Base-by-base conservation (phyloP, 2,329 filamentous ascomycete species). In the Aureobasidium subglaciale region DNA sequence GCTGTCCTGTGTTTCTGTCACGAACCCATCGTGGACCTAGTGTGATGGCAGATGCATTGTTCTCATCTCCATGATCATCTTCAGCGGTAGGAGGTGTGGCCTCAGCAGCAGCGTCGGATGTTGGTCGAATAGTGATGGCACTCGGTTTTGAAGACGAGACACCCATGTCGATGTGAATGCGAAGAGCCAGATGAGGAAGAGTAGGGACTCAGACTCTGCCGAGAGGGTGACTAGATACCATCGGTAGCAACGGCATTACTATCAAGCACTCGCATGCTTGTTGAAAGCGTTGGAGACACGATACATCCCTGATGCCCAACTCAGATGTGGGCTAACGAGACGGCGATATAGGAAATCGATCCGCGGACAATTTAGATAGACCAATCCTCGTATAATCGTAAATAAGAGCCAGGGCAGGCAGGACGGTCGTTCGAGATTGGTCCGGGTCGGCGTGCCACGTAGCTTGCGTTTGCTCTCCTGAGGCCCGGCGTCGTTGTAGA, bases 1-100 rank as follows among this genome's bases (percentile, higher is more conserved):
- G 16, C 27, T 32, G 29, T 16, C 38, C 50, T 18, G 50, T 42
- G 4, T 42, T 27, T 18, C 38, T 40, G 34, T 54, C 50, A 24
- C 50, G 38, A 16, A 54, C 50, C 50, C 50, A 54, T 20, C 50
- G 27, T 20, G 50, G 37, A n/a, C 50, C 22, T 7, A 54, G 50
- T 27, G 27, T 24, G 8, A 53, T 22, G n/a, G 35, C 38, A 1
- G 27, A 15, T 18, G 8, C 27, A 3, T 18, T 18, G 10, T 35
- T 29, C 16, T 54, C 38, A 35, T 42, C 27, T 15, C 4, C 38
- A n/a, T 35, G 27, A 18, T 5, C 50, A 20, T 25, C 27, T 24
- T 38, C 48, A 30, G 24, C 25, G 18, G 48, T 37, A 41, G 35
- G 35, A 32, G 48, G 25, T 27, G 37, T 25, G 2, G 35, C 25